Evolutionary conservation across 495 filamentous ascomycete genomes (phyloP), one percentile per base, ranked within the genome.

Genomic region (Talaromyces trachyspermus): DNA sequence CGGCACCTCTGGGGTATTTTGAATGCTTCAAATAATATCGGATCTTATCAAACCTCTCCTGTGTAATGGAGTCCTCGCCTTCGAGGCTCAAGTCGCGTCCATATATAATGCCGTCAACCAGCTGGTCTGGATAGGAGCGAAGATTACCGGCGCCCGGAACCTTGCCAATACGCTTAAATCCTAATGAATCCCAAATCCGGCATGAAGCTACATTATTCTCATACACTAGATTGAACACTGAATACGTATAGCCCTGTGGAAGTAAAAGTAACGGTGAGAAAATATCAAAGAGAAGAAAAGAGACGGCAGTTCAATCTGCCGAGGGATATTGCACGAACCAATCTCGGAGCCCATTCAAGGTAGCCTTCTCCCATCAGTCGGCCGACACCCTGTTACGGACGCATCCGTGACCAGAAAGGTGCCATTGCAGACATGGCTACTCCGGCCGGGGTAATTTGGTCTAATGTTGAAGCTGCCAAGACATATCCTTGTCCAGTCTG

Each of bases 41-140:
- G 57, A 98, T 98, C 69, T 96, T 98, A 69, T 96, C 90, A 71
- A 97, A 97, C 50, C 92, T 86, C 64, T 96, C 91, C 74, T 95
- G 90, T 59, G 85, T 89, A 54, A 94, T 85, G 55, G 85, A 88
- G 61, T 95, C 88, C 55, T 95, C 89, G 49, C 81, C 83, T 43
- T 83, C 81, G 4, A 75, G 66, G 8, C 79, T 81, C 12, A 98
- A 77, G 55, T 95, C 89, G 19, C 94, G 80, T 2, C 94, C 92
- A 63, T 92, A 98, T 45, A 97, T 95, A 63, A 97, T 95, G 41
- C 92, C 94, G 64, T 98, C 94, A 35, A 97, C 81, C 36, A 85
- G 76, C 51, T 87, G 80, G 49, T 79, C 83, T 2, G 88, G 88
- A 50, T 85, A 81, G 32, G 85, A 88, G 57, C 84, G 82, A 22